phyloP scores from a whole-genome alignment of 1,284 basidiomycete species.

The Pterula multifida region DNA sequence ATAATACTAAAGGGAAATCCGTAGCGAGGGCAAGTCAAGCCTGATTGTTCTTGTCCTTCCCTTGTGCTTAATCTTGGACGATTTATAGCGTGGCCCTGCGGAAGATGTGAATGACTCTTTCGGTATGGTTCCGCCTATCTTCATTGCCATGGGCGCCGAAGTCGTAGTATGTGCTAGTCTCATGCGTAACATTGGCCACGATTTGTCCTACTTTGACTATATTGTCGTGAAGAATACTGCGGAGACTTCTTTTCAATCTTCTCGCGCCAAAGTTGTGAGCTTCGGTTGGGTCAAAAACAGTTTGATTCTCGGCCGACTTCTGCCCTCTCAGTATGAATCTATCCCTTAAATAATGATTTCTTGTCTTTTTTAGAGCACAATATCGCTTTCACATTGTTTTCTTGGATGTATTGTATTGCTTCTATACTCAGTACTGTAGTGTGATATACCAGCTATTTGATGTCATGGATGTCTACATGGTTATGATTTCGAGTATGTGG shows the following conservation, averaged over 20 bases:
- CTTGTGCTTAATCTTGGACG: neutral
- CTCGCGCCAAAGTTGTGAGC: constrained; percentile 26
- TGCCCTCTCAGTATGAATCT: constrained; percentile 22
- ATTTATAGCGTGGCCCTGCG: constrained; percentile 1
- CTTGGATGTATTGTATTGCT: neutral
- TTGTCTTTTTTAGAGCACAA: neutral
- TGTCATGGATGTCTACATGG: neutral
- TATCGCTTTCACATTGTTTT: neutral
- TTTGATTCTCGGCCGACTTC: constrained; percentile 44
- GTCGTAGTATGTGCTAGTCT: constrained; percentile 44
- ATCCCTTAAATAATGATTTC: constrained; percentile 2
- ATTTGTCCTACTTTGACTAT: constrained; percentile 34
- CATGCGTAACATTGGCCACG: constrained; percentile 24
- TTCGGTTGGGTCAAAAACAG: constrained; percentile 77
- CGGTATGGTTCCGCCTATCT: constrained; percentile 36
- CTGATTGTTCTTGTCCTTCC: neutral
- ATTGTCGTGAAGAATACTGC: constrained; percentile 46
- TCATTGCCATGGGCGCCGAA: constrained; percentile 64
- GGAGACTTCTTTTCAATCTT: constrained; percentile 15
- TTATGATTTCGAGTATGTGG: neutral
- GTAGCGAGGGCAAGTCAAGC: constrained; percentile 11
- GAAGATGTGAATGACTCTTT: constrained; percentile 3
- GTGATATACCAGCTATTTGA: neutral
- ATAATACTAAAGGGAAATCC: constrained; percentile 20
- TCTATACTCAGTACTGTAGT: neutral